Base-by-base conservation (phyloP, 139 green algal species). In the Edaphochlamys debaryana region DNA sequence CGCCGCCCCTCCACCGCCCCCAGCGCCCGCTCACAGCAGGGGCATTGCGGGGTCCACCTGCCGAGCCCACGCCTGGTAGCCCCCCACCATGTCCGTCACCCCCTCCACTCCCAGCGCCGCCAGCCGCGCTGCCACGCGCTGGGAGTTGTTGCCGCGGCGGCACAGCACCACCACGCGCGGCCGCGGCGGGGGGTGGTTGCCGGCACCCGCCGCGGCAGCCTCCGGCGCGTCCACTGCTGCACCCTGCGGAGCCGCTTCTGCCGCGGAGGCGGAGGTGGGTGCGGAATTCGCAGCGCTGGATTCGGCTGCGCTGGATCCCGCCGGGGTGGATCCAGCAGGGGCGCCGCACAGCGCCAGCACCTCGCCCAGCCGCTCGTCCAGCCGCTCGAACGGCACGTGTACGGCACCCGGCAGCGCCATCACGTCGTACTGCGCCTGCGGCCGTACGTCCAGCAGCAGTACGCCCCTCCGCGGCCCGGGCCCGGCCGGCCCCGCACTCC, bases 111-210 rank as follows among this genome's bases (percentile, higher is more conserved):
- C 96, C 71, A 79, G 30, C 69, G 88, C 41, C 25, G 82, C 84
- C 67, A 99, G 87, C 82, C 42, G n/a, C 13, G 89, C 69, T 67
- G 96, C 94, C 17, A 93, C 94, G 37, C 93, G 64, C 85, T 99
- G 96, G 13, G 96, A 99, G 90, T 99, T 94, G 86, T 99, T 99
- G 34, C 96, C 96, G 2, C 96, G 87, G 22, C 96, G 86, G 87
- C 96, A 99, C 69, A 99, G 80, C 48, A 99, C 96, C 56, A 94
- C 88, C 42, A 99, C 77, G 27, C 54, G 42, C 48, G 77, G 58
- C 41, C 40, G 11, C 27, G 20, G 11, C 19, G 1, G n/a, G 32
- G 32, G 13, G 5, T 4, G 17, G 34, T 9, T 27, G 34, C 6
- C 34, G 13, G 2, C 64, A 3, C 7, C 60, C 63, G 34, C 63